Evolutionary conservation across 1,139 yeast genomes (phyloP).

Genomic region (Pneumocystis sp.): DNA sequence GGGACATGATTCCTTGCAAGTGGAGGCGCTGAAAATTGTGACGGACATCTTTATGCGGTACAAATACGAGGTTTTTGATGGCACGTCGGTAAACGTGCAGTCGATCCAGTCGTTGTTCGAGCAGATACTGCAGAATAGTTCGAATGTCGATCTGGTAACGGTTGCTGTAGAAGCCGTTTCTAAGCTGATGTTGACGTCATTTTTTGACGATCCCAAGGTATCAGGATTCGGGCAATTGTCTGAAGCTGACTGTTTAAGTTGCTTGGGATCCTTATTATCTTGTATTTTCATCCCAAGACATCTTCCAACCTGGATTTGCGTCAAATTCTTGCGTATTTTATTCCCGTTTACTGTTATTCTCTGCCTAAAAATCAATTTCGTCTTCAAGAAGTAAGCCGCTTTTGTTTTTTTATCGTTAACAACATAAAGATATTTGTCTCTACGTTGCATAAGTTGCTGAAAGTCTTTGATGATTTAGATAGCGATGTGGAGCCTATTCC

Average conservation of each 20-base stretch:
- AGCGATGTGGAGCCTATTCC: conserved; percentile 24
- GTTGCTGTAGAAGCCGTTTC: conserved; percentile 78
- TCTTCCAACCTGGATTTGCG: conserved; percentile 49
- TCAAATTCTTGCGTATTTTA: conserved; percentile 74
- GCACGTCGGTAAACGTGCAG: conserved; percentile 20
- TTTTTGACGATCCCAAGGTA: conserved; percentile 47
- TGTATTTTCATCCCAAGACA: conserved; percentile 61
- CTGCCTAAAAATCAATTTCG: conserved; percentile 58
- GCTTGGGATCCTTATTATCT: conserved; percentile 53
- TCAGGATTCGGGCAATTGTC: not conserved
- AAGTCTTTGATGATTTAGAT: not conserved
- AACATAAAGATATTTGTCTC: not conserved
- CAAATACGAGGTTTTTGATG: conserved; percentile 45
- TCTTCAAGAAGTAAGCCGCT: conserved; percentile 42
- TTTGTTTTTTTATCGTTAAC: conserved; percentile 25
- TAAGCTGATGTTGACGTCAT: conserved; percentile 65
- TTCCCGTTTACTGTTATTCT: conserved; percentile 81
- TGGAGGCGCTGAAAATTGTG: conserved; percentile 51
- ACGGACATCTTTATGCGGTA: conserved; percentile 67
- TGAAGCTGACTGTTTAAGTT: conserved; percentile 21
- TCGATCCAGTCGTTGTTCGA: conserved; percentile 48
- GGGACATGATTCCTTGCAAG: conserved; percentile 47
- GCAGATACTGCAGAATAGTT: conserved; percentile 38
- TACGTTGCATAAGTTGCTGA: not conserved
- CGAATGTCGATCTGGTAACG: conserved; percentile 55